Evolutionary conservation across 2,329 filamentous ascomycete species (phyloP), one percentile per base, ranked within the genome.

Genomic region (Xylariaceae sp.): DNA sequence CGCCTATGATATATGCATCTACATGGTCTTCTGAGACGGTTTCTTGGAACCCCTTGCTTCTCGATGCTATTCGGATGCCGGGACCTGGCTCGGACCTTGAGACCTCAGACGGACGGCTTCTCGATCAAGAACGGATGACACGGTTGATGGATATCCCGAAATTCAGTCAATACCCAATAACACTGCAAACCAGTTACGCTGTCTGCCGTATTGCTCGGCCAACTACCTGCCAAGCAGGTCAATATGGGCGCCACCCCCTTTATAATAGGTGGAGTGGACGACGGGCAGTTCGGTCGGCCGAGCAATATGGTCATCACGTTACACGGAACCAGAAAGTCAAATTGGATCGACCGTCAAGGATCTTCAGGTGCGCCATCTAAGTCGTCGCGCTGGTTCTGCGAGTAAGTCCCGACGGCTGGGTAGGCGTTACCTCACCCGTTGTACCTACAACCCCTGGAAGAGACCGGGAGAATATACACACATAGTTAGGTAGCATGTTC

Each of bases 391-490:
- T 44, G 44, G 47, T 40, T 15, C 16, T 46, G 30, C 9, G 30
- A 15, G 8, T 10, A 34, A 9, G 46, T 34, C 51, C 30, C 40
- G 43, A 46, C 45, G 46, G 41, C 49, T 52, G 48, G 26, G 26
- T 26, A 26, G 26, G 26, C 8, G 4, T 26, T 26, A 26, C 26
- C 26, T 26, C 4, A 26, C 26, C 26, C 8, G 8, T 8, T 26
- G 26, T 8, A n/a, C n/a, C n/a, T n/a, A 49, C 46, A 51, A 43
- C 43, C 37, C 34, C 37, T 45, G n/a, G 39, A 47, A 19, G 39
- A 34, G 40, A 44, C 51, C 49, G 49, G 55, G 49, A 46, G 51
- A 49, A 54, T 52, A 52, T 49, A 52, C 41, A n/a, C n/a, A n/a
- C n/a, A n/a, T n/a, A n/a, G n/a, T n/a, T n/a, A n/a, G n/a, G n/a